Conservation (phyloP, 441 rosid species). For the Euphorbia schlechtendalii region DNA sequence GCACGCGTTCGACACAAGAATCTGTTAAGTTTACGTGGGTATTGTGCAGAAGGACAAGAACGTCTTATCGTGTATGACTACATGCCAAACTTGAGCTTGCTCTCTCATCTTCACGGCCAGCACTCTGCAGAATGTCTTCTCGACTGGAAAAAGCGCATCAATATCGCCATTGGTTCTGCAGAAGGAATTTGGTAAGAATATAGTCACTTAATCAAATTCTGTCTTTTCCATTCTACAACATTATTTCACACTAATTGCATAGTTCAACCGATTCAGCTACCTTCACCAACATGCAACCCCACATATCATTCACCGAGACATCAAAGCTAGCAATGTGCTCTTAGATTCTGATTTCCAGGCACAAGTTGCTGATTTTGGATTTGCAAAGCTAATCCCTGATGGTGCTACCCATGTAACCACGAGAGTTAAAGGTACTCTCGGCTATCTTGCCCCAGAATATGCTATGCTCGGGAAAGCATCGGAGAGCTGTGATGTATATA, state of each 20-base stretch:
- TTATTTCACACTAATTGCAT: constrained; percentile 26
- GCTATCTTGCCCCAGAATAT: constrained; percentile 78
- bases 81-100: constrained; percentile 86
- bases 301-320: constrained; percentile 66
- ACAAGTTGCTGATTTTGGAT: constrained; percentile 78
- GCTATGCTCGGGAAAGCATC: constrained; percentile 75
- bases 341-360: constrained; percentile 64
- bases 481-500: constrained; percentile 76
- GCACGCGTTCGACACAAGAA: constrained; percentile 91
- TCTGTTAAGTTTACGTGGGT: constrained; percentile 78
- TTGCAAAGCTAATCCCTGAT: constrained; percentile 69
- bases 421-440: constrained; percentile 71
- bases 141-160: constrained; percentile 74
- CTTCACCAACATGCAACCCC: constrained; percentile 94
- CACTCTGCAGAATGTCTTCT: constrained; percentile 81
- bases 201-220: no score
- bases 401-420: constrained; percentile 82
- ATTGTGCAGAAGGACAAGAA: constrained; percentile 97
- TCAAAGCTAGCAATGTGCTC: constrained; percentile 78
- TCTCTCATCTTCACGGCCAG: constrained; percentile 91
- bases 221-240: no score
- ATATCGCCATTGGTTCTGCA: constrained; percentile 77
- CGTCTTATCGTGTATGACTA: constrained; percentile 87
- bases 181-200: constrained; percentile 93
- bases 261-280: constrained; percentile 45